Base-by-base conservation (phyloP, 176 grass and related monocot species). In the Rhynchospora breviuscula region DNA sequence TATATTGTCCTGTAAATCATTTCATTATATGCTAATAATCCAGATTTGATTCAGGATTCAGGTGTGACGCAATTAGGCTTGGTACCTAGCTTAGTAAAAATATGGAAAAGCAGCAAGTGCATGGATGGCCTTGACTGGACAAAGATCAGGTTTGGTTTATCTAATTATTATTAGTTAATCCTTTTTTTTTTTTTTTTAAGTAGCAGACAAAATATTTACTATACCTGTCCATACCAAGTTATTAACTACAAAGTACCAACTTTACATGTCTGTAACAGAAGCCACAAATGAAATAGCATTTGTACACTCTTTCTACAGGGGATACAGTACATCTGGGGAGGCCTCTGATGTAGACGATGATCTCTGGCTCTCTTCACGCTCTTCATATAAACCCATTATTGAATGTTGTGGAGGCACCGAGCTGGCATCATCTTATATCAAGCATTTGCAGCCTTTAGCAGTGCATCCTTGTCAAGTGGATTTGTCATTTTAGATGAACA, bases 401-500 rank as follows among this genome's bases (percentile, higher is more conserved):
- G 95, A 98, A 88, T 93, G 89, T 12, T 98, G 95, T 80, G 95
- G 95, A 13, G 95, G 95, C 48, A 93, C 89, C 2, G 92, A 98
- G 79, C 86, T 98, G 82, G 90, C 90, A 80, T 91, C 92, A 6
- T 80, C 90, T 33, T 98, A 95, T 81, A 93, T 98, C 95, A 95
- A 86, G 91, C 82, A 54, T 95, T 98, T 59, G 92, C 89, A 68
- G 85, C 95, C 64, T 98, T 95, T 76, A 98, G 91, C 78, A 81
- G 81, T 25, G 75, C 95, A 19, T 89, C 92, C 80, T 87, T 98
- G 89, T 88, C 89, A 57, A 95, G 92, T 84, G 88, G 89, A 13
- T 87, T 98, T 74, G 89, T 93, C 79, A 93, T 98, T 79, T 87
- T 95, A 80, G 89, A 98, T 89, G 90, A 98, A 86, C 85, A 84